These are phyloP conservation scores for Talaromyces sp. DNA, from an alignment of 2,329 filamentous ascomycete species.

Conservation along the genomic window DNA sequence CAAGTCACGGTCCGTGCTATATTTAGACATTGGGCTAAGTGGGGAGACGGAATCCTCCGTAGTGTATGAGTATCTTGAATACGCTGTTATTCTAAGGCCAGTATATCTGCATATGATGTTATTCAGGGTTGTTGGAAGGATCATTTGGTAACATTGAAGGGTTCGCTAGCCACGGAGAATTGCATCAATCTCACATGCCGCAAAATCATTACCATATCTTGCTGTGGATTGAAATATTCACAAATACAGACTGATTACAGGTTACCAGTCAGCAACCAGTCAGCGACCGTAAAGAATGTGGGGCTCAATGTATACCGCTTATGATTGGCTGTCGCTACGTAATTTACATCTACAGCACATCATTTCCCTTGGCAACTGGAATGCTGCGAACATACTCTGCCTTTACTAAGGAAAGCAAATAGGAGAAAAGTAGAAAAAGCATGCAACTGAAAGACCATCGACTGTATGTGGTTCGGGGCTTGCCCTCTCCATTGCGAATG, in stretches of 20 bases:
- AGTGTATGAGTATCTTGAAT: background rate
- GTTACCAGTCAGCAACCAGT: background rate
- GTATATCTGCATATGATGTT: background rate
- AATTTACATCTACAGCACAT: background rate
- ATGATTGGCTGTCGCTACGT: background rate
- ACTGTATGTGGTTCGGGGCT: background rate
- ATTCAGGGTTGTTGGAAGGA: background rate
- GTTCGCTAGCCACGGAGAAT: background rate
- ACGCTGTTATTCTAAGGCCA: background rate
- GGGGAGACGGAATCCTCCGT: background rate
- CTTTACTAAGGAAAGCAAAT: background rate
- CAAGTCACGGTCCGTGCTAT: background rate
- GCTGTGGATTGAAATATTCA: background rate
- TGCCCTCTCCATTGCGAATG: background rate
- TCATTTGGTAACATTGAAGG: background rate
- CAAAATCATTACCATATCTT: background rate
- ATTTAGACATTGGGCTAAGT: conserved; percentile 4
- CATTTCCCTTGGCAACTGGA: conserved; percentile 7
- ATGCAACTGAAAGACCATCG: background rate
- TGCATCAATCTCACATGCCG: background rate
- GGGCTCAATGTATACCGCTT: background rate
- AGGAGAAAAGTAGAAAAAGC: background rate
- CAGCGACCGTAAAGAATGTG: conserved; percentile 4
- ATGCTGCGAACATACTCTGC: background rate
- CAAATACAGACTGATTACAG: background rate